Conservation (phyloP, 768 basidiomycete species). For the Multifurca ochricompacta region DNA sequence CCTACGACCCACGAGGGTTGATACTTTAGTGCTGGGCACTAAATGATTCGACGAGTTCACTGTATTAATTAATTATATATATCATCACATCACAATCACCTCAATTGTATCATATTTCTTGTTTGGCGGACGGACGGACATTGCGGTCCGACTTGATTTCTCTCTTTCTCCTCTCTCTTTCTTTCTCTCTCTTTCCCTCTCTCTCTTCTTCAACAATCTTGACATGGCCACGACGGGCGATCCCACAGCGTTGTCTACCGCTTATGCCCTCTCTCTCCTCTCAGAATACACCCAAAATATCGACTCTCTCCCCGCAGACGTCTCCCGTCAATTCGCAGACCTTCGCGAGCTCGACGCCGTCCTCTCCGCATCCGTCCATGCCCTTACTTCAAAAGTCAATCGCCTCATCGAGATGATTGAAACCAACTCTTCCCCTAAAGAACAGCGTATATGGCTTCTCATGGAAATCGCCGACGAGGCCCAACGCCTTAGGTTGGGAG, state of each 20-base stretch:
- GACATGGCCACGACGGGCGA: conserved; percentile 21
- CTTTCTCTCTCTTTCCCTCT: neutral
- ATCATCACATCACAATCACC: too few species aligned
- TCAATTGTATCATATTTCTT: neutral
- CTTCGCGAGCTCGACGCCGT: conserved; percentile 98
- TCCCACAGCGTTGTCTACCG: conserved; percentile 30
- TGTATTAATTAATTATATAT: conserved; percentile 1
- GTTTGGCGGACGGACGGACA: too few species aligned
- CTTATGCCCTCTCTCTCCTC: conserved; percentile 63
- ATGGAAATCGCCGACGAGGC: conserved; percentile 95
- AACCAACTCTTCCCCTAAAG: conserved; percentile 45
- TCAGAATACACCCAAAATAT: conserved; percentile 86
- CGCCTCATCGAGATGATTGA: conserved; percentile 72
- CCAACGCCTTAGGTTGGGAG: conserved; percentile 80
- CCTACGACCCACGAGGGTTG: too few species aligned
- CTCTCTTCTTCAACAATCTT: neutral
- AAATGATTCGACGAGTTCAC: neutral
- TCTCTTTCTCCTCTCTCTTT: neutral
- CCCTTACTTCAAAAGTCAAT: conserved; percentile 75
- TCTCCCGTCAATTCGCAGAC: conserved; percentile 92
- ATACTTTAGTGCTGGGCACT: neutral
- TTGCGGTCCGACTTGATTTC: neutral
- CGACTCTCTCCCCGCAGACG: conserved; percentile 87
- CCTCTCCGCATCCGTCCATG: conserved; percentile 76
- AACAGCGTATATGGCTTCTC: conserved; percentile 79